Conservation (phyloP, 2,329 filamentous ascomycete species). For the Hymenoscyphus fructigenus region DNA sequence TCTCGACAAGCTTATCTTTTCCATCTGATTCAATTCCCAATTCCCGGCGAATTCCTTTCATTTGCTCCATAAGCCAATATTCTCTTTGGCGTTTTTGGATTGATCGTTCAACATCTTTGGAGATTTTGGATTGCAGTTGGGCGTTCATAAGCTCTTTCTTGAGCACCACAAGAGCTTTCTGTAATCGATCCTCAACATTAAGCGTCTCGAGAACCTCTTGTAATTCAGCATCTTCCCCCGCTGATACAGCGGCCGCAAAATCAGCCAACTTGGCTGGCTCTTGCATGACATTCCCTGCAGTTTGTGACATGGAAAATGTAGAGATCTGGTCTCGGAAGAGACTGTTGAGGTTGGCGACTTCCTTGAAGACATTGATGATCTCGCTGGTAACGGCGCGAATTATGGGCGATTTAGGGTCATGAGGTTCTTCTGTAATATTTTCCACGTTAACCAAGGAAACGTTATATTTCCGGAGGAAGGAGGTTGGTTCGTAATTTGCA, state of each 20-base stretch:
- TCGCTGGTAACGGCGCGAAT: slow-evolving; percentile 93
- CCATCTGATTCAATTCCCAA: slow-evolving; percentile 96
- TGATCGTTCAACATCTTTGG: slow-evolving; percentile 95
- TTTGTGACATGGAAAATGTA: slow-evolving; percentile 94
- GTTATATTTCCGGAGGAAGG: slow-evolving; percentile 86
- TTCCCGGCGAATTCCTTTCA: slow-evolving; percentile 97
- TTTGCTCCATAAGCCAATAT: slow-evolving; percentile 99
- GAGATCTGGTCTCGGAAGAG: slow-evolving; percentile 97
- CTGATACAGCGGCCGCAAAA: slow-evolving; percentile 95
- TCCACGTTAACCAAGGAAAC: slow-evolving; percentile 96
- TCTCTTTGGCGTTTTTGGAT: slow-evolving; percentile 97
- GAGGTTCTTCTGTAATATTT: slow-evolving; percentile 84
- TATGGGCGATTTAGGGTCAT: slow-evolving; percentile 84
- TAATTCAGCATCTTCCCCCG: slow-evolving; percentile 85
- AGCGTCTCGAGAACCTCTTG: slow-evolving; percentile 88
- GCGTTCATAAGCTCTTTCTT: slow-evolving; percentile 99
- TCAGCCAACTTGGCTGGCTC: slow-evolving; percentile 95
- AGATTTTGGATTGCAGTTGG: slow-evolving; percentile 93
- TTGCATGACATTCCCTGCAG: slow-evolving; percentile 89
- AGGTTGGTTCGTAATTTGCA: slow-evolving; percentile 77
- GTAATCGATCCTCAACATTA: slow-evolving; percentile 88
- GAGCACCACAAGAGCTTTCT: slow-evolving; percentile 85
- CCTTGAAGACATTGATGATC: slow-evolving; percentile 98
- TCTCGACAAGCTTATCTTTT: slow-evolving; percentile 96
- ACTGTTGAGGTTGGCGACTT: slow-evolving; percentile 89